phyloP scores from a whole-genome alignment of 1,284 basidiomycete species.

The Dichomitus squalens region DNA sequence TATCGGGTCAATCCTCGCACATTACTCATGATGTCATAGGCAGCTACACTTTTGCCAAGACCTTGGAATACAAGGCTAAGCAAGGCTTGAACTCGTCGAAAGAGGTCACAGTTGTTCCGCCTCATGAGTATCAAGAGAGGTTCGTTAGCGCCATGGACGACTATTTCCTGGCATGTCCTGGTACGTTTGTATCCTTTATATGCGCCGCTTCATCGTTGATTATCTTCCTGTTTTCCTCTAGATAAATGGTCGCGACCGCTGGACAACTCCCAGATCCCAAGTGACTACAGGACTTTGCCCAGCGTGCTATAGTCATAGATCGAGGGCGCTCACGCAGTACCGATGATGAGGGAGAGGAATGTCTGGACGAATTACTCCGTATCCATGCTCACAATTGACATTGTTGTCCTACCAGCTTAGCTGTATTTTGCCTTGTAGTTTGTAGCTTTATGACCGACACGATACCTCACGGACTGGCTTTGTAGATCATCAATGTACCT shows the following conservation, averaged over 20 bases:
- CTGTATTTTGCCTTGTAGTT: background rate
- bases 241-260: constrained; percentile 42
- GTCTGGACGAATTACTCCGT: background rate
- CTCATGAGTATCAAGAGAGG: constrained; percentile 69
- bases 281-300: constrained; percentile 31
- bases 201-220: background rate
- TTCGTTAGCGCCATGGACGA: constrained; percentile 68
- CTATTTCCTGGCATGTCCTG: constrained; percentile 74
- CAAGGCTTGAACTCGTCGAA: constrained; percentile 63
- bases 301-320: constrained; percentile 33
- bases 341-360: background rate
- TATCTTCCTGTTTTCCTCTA: constrained; percentile 7
- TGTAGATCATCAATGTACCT: background rate
- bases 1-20: background rate
- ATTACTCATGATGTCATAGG: constrained; percentile 37
- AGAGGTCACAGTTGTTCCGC: constrained; percentile 73
- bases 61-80: constrained; percentile 78
- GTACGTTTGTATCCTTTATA: constrained; percentile 36
- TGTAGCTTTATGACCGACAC: background rate
- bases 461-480: background rate
- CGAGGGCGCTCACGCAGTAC: background rate
- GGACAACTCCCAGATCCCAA: constrained; percentile 32
- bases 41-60: constrained; percentile 78
- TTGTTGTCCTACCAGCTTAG: background rate
- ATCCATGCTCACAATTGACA: no score